Conservation (phyloP, 768 basidiomycete genomes). For the Phlegmacium glaucopus region DNA sequence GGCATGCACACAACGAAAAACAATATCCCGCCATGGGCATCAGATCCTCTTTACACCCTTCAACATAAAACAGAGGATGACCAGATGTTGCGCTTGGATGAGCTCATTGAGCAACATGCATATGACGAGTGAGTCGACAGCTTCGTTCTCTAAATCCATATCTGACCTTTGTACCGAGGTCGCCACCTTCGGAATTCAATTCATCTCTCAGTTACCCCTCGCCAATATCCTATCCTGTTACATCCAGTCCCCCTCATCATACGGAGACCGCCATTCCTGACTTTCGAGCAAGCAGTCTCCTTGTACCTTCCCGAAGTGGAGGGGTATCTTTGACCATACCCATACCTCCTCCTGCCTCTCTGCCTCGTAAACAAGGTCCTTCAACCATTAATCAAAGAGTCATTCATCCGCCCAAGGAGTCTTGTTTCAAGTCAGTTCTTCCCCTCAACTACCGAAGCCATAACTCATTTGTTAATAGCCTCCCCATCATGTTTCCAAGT, state of each 20-base stretch:
- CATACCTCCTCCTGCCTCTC: constrained; percentile 62
- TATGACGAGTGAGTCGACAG: constrained; percentile 65
- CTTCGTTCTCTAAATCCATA: constrained; percentile 7
- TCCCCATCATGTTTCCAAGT: constrained; percentile 80
- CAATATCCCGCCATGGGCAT: constrained; percentile 40
- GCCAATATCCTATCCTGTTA: constrained; percentile 24
- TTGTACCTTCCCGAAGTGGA: constrained; percentile 32
- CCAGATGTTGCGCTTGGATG: constrained; percentile 64
- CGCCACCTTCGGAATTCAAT: constrained; percentile 31
- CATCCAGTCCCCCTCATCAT: constrained; percentile 19
- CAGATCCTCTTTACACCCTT: constrained; percentile 34
- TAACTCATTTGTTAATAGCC: constrained; percentile 37
- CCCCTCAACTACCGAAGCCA: constrained; percentile 1
- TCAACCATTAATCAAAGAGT: constrained; percentile 51
- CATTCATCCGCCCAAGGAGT: constrained; percentile 69
- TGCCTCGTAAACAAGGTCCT: constrained; percentile 54
- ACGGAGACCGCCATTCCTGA: constrained; percentile 21
- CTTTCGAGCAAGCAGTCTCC: constrained; percentile 27
- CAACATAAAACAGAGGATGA: constrained; percentile 47
- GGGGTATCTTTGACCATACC: constrained; percentile 54
- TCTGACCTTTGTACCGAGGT: constrained; percentile 21
- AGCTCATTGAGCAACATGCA: constrained; percentile 69
- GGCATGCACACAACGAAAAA: constrained; percentile 37
- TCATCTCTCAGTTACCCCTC: constrained; percentile 29
- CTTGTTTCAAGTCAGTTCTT: constrained; percentile 66